phyloP scores from a whole-genome alignment of 768 basidiomycete species.

The Dendrothele bispora region DNA sequence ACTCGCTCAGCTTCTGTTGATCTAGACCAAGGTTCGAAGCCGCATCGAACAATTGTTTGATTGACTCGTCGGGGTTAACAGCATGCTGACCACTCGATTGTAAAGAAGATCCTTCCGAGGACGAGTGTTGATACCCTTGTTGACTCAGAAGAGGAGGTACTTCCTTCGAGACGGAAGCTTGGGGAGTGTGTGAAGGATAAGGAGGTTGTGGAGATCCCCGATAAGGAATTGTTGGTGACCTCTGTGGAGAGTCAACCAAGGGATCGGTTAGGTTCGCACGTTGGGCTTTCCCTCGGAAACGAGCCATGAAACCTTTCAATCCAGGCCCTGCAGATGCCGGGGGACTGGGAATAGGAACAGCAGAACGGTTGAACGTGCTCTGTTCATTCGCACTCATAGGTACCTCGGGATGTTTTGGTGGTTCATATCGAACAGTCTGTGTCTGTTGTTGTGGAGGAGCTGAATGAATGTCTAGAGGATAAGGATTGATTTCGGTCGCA shows the following conservation, averaged over 20 bases:
- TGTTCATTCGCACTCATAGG: slow-evolving; percentile 51
- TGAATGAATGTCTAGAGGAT: slow-evolving; percentile 41
- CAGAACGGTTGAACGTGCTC: slow-evolving; percentile 51
- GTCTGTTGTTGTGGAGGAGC: slow-evolving; percentile 30
- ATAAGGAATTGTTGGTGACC: slow-evolving; percentile 3
- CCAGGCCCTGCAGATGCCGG: slow-evolving; percentile 74
- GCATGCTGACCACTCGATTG: too few species aligned
- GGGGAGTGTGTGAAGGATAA: slow-evolving; percentile 19
- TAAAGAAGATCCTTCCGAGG: too few species aligned
- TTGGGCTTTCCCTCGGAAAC: slow-evolving; percentile 59
- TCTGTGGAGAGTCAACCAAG: slow-evolving; percentile 6
- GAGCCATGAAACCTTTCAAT: slow-evolving; percentile 78
- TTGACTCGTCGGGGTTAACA: slow-evolving; percentile 36
- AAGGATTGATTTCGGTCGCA: slow-evolving; percentile 49
- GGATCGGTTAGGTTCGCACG: too few species aligned
- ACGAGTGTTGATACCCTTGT: too few species aligned
- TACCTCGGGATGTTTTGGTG: slow-evolving; percentile 34
- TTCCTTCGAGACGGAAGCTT: too few species aligned
- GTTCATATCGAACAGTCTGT: slow-evolving; percentile 38
- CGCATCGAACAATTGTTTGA: slow-evolving; percentile 75
- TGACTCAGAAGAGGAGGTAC: too few species aligned
- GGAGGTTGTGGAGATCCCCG: slow-evolving; percentile 25
- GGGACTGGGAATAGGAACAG: slow-evolving; percentile 56
- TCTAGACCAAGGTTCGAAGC: slow-evolving; percentile 76
- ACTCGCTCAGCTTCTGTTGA: slow-evolving; percentile 65